Evolutionary conservation across 2,329 filamentous ascomycete genomes (phyloP).

Genomic region (Paraphaeosphaeria sporulosa): DNA sequence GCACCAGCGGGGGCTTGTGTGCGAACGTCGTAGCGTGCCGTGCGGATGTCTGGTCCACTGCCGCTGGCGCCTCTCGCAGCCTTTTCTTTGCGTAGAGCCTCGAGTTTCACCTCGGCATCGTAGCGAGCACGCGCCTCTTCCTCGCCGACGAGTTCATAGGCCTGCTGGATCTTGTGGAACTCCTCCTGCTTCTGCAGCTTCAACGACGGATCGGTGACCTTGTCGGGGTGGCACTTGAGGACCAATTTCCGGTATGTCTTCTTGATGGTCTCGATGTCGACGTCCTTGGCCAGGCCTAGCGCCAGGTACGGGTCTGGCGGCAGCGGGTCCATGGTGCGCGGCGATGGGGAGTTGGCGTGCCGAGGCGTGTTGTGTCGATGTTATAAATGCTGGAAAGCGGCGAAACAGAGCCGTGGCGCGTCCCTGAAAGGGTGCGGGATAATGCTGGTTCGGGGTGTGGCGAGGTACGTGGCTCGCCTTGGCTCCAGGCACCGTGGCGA

Average conservation of each 20-base stretch:
- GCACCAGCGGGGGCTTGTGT: constrained; percentile 40
- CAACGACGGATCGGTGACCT: constrained; percentile 78
- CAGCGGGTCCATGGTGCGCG: constrained; percentile 55
- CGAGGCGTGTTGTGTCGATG: constrained; percentile 13
- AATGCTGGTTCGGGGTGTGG: constrained; percentile 21
- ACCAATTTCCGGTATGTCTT: constrained; percentile 84
- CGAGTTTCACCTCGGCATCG: constrained; percentile 75
- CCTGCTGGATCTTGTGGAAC: constrained; percentile 91
- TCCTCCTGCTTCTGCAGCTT: constrained; percentile 83
- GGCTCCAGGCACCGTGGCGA: constrained; percentile 15
- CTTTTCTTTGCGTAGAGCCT: constrained; percentile 67
- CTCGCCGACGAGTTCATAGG: constrained; percentile 89
- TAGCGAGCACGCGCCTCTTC: constrained; percentile 76
- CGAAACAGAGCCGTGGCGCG: neutral
- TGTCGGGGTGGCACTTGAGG: constrained; percentile 90
- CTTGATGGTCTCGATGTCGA: constrained; percentile 75
- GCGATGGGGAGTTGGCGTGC: constrained; percentile 14
- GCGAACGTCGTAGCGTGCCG: constrained; percentile 43
- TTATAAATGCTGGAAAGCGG: constrained; percentile 14
- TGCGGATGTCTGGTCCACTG: constrained; percentile 37
- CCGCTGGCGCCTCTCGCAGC: constrained; percentile 49
- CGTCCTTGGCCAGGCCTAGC: constrained; percentile 76
- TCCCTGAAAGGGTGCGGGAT: constrained; percentile 17
- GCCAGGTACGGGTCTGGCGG: constrained; percentile 80
- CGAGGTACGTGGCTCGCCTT: constrained; percentile 29